phyloP scores from a whole-genome alignment of 306 rosid genomes.

The Prunus fruticosa region DNA sequence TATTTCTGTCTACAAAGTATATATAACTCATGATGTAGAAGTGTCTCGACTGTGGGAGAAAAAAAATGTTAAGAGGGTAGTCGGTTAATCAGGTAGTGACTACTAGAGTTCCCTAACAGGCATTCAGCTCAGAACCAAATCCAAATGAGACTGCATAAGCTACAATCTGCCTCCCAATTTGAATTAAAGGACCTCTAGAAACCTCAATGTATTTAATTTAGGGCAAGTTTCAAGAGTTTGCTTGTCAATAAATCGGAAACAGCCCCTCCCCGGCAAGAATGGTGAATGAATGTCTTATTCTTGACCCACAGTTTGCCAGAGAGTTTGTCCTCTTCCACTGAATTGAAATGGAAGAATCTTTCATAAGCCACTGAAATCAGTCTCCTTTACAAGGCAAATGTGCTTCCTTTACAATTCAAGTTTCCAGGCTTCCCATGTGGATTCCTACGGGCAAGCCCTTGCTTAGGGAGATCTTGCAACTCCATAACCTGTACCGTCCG shows the following conservation, averaged over 20 bases:
- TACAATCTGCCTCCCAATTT: slow-evolving; percentile 32
- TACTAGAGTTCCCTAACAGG: slow-evolving; percentile 32
- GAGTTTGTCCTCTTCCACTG: slow-evolving; percentile 27
- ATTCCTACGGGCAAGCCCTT: slow-evolving; percentile 49
- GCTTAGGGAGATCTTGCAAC: slow-evolving; percentile 83
- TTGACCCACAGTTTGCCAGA: slow-evolving; percentile 18
- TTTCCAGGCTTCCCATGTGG: slow-evolving; percentile 55
- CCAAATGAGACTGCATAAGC: slow-evolving; percentile 26
- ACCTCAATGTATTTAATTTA: slow-evolving; percentile 26
- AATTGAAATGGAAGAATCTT: slow-evolving; percentile 20
- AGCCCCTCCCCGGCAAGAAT: slow-evolving; percentile 23
- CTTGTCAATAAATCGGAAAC: slow-evolving; percentile 36
- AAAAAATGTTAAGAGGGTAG: slow-evolving; percentile 10
- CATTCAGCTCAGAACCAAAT: slow-evolving; percentile 33
- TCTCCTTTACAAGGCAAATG: no score
- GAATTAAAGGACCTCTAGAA: slow-evolving; percentile 31
- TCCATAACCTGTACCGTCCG: slow-evolving; percentile 94
- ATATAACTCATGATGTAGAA: background rate
- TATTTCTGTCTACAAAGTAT: slow-evolving; percentile 1
- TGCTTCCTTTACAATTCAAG: no score
- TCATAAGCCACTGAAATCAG: slow-evolving; percentile 8
- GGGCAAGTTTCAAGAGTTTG: slow-evolving; percentile 33
- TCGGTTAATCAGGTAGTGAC: slow-evolving; percentile 13
- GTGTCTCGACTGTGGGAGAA: background rate
- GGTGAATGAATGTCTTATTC: slow-evolving; percentile 43